Evolutionary conservation across 108 stramenopile genomes (phyloP).

Genomic region (Poteriospumella lacustris): DNA sequence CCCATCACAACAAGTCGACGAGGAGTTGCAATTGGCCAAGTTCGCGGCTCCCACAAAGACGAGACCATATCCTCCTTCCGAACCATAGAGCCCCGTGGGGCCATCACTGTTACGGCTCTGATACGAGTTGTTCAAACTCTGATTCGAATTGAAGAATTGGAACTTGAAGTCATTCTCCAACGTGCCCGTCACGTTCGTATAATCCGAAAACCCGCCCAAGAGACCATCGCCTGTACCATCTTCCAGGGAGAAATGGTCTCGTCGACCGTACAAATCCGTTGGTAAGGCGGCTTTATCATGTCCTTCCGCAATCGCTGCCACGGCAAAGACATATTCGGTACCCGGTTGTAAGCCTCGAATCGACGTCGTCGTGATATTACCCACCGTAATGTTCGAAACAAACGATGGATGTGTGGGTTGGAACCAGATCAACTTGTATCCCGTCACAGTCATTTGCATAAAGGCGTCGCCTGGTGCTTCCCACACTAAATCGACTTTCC

Average conservation of each 20-base stretch:
- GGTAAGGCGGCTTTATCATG: constrained; percentile 31
- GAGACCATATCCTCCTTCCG: constrained; percentile 62
- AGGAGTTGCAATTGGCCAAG: constrained; percentile 59
- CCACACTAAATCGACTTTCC: constrained; percentile 45
- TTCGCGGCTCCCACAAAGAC: constrained; percentile 54
- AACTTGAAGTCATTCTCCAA: constrained; percentile 48
- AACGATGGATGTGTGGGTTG: background rate
- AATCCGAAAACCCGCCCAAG: constrained; percentile 11
- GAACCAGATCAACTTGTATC: constrained; percentile 37
- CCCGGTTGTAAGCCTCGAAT: constrained; percentile 41
- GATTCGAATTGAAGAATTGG: constrained; percentile 44
- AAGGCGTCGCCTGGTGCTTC: constrained; percentile 13
- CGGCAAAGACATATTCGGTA: constrained; percentile 45
- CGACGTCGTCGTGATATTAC: constrained; percentile 62
- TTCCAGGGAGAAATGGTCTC: constrained; percentile 27
- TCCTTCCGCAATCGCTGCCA: constrained; percentile 48
- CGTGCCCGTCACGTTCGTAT: constrained; percentile 37
- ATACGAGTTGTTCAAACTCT: constrained; percentile 45
- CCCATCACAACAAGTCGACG: constrained; percentile 55
- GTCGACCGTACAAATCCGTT: constrained; percentile 56
- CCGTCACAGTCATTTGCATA: constrained; percentile 44
- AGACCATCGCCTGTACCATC: too few species aligned
- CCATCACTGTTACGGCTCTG: constrained; percentile 31
- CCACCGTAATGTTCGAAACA: constrained; percentile 36
- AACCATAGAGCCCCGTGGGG: constrained; percentile 48